Evolutionary conservation across 768 basidiomycete genomes (phyloP), one percentile per base, ranked within the genome.

Genomic region (Cystobasidium tubakii): DNA sequence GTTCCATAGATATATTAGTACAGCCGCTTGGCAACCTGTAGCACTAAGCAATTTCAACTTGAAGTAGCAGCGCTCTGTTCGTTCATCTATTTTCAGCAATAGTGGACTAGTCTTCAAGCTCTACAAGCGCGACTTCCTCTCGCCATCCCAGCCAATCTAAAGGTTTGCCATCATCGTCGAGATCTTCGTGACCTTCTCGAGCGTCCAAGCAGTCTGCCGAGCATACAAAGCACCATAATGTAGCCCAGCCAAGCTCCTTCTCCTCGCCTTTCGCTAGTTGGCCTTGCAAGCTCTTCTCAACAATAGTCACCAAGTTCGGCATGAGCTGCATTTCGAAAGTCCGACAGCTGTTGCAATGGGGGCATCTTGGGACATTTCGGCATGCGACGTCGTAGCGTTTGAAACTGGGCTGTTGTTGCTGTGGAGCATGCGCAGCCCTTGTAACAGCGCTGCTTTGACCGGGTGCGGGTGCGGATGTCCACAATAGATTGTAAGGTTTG

Each of bases 261-360:
- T 60, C 29, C 9, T 17, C 21, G 7, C 21, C 69, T 27, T 55
- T 44, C n/a, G 54, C 19, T 57, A 1, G 7, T 9, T 10, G 33
- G 19, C 2, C n/a, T 13, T 55, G 53, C n/a, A 60, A 23, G 55
- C 53, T 36, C 21, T 55, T 33, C 69, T 71, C 69, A 27, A 60
- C 34, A 9, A 71, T 36, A 12, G 53, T 42, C 25, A 71, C 69
- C 6, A 62, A 29, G 54, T 71, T 36, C 21, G 69, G 69, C 69
- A 71, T 71, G 34, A 71, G 53, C 54, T 71, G 69, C 23, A 60
- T 25, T 34, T 71, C 69, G 31, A 71, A 71, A 6, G 69, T 71
- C 4, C 69, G 50, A 1, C 6, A 12, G 31, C 54, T 36, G 17
- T 43, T 25, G 25, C 69, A 71, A 31, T 57, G 43, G 6, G 69